A percentile compares a stretch with the other conserved stretches of the same genome.
These are phyloP conservation scores for Mycena rebaudengoi DNA, from an alignment of 768 basidiomycete species.

Conservation along the genomic window DNA sequence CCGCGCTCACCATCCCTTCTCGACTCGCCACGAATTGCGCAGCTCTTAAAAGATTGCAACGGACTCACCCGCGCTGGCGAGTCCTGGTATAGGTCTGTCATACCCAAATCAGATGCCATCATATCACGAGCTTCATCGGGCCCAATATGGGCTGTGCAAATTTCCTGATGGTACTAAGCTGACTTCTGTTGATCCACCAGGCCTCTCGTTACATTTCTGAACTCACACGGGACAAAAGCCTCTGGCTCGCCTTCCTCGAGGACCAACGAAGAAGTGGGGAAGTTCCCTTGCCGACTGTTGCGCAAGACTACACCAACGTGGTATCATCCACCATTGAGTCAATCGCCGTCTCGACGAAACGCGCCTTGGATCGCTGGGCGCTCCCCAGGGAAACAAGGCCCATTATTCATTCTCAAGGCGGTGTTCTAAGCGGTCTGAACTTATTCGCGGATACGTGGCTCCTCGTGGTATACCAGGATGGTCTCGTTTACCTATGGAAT, in stretches of 20 bases:
- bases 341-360: slow-evolving; percentile 14
- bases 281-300: slow-evolving; percentile 10
- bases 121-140: too few species aligned
- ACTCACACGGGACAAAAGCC: slow-evolving; percentile 12
- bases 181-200: not conserved
- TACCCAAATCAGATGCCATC: too few species aligned
- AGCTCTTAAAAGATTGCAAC: too few species aligned
- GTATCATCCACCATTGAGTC: slow-evolving; percentile 12
- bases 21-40: too few species aligned
- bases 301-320: not conserved
- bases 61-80: too few species aligned
- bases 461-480: slow-evolving; percentile 52
- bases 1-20: too few species aligned
- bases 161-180: too few species aligned
- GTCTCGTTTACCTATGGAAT: slow-evolving; percentile 54
- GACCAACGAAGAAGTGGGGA: slow-evolving; percentile 4
- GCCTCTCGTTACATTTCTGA: slow-evolving; percentile 3
- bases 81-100: too few species aligned
- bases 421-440: slow-evolving; percentile 37
- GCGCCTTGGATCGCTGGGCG: slow-evolving; percentile 9
- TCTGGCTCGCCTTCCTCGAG: slow-evolving; percentile 16
- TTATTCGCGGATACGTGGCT: slow-evolving; percentile 58
- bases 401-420: not conserved
- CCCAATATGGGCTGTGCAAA: too few species aligned
- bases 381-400: slow-evolving; percentile 3